Conservation (phyloP, 202 grass and related monocot genomes). For the Hordeum pubiflorum region DNA sequence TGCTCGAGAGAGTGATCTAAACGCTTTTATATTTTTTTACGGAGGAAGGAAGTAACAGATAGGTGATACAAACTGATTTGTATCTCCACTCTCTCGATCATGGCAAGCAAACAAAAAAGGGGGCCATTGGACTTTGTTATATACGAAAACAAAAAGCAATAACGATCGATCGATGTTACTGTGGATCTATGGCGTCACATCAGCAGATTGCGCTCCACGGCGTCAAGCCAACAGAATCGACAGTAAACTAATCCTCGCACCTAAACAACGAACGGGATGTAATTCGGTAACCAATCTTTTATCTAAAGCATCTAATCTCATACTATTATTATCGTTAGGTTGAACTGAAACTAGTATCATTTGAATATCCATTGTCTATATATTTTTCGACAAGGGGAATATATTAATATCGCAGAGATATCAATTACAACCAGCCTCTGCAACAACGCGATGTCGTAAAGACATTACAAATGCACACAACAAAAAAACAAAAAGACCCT, state of each 20-base stretch:
- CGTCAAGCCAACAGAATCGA: neutral
- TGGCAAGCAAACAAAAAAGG: neutral
- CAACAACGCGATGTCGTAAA: too few relatives aligned
- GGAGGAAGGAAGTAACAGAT: too few relatives aligned
- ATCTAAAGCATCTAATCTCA: too few relatives aligned
- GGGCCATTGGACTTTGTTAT: neutral
- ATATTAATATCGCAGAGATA: too few relatives aligned
- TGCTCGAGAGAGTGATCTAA: too few relatives aligned
- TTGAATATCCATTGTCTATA: too few relatives aligned
- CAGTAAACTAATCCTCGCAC: neutral
- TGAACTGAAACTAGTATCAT: too few relatives aligned
- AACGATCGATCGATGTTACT: neutral
- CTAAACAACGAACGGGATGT: neutral
- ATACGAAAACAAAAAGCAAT: neutral
- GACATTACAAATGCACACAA: too few relatives aligned
- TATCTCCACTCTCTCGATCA: neutral
- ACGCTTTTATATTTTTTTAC: too few relatives aligned
- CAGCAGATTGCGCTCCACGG: neutral
- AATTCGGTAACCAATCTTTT: conserved; percentile 6
- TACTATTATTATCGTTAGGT: neutral
- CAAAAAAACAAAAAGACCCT: too few relatives aligned
- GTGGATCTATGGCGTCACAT: neutral
- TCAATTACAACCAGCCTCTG: too few relatives aligned
- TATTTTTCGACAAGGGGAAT: too few relatives aligned
- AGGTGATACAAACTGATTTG: neutral